Percentiles rank a stretch among this genome's conserved stretches.
These are phyloP conservation scores for Curvularia sp. DNA, from an alignment of 2,329 filamentous ascomycete species.

Conservation along the genomic window DNA sequence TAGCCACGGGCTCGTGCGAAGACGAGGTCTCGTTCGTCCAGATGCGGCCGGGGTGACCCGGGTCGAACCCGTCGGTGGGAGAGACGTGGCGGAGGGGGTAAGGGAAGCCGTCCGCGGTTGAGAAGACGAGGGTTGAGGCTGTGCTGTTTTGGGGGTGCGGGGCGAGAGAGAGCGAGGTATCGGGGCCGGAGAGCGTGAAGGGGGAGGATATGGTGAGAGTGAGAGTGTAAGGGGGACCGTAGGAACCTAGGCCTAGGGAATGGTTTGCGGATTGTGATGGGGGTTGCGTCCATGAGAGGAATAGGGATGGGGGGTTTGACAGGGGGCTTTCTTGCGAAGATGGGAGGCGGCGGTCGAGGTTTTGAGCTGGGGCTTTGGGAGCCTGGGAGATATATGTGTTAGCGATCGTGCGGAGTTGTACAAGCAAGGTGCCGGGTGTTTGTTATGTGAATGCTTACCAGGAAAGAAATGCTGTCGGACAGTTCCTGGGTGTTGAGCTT, in stretches of 20 bases:
- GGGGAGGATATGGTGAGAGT: slow-evolving; percentile 49
- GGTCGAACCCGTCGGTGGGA: slow-evolving; percentile 55
- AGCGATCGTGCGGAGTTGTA: too few relatives aligned
- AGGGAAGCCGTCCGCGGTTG: slow-evolving; percentile 45
- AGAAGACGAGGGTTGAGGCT: slow-evolving; percentile 51
- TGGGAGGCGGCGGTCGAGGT: slow-evolving; percentile 51
- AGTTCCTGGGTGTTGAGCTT: slow-evolving; percentile 39
- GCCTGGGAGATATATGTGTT: too few relatives aligned
- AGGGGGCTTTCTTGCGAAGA: slow-evolving; percentile 11
- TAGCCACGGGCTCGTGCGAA: slow-evolving; percentile 51
- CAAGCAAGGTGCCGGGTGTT: too few relatives aligned
- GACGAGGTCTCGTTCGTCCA: slow-evolving; percentile 60
- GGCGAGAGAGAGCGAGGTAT: slow-evolving; percentile 52
- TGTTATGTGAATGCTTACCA: slow-evolving; percentile 22
- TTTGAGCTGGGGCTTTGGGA: too few relatives aligned
- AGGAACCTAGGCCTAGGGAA: slow-evolving; percentile 50
- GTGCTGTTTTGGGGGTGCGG: slow-evolving; percentile 12
- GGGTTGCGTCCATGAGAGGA: slow-evolving; percentile 45
- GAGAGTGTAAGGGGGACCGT: slow-evolving; percentile 57
- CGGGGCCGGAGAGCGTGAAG: slow-evolving; percentile 55
- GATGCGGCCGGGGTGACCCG: slow-evolving; percentile 59
- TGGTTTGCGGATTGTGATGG: slow-evolving; percentile 9
- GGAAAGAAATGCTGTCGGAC: slow-evolving; percentile 47
- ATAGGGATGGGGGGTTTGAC: slow-evolving; percentile 16
- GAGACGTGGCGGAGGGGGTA: slow-evolving; percentile 60